Evolutionary conservation across 2,329 filamentous ascomycete genomes (phyloP), one percentile per base, ranked within the genome.

Genomic region (Arthrobotrys musiformis): DNA sequence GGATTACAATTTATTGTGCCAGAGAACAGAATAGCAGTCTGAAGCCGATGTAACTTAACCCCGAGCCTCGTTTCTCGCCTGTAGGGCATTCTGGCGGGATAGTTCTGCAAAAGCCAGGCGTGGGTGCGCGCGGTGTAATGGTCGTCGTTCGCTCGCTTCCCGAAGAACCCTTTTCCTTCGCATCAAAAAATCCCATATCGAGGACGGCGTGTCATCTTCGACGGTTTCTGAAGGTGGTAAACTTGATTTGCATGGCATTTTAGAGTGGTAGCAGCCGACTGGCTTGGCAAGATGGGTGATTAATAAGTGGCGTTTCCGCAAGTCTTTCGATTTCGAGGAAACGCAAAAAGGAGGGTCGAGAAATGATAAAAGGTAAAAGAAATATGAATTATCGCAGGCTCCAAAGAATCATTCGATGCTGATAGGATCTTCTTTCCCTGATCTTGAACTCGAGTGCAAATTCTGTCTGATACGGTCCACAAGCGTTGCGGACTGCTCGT

Each of bases 121-220:
- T 26, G 54, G 54, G 15, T 58, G 54, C 24, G 54, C 54, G n/a
- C 54, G 8, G 13, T 58, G 54, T 37, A 58, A 40, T 5, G 54
- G 54, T 5, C 54, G 30, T n/a, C 54, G 17, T 22, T 58, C 54
- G 13, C 33, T 58, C 11, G 54, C 58, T 33, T 62, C 58, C 37
- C 58, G 58, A 17, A 62, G 24, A 1, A 22, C 40, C 4, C 58
- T 13, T 30, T 62, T 62, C 15, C 58, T 75, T 44, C 63, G 63
- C 70, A 75, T 75, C 22, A 75, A 63, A 28, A 75, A 67, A 48
- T 75, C 70, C 70, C 70, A 75, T 24, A 75, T 58, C 6, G 61
- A 58, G 19, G 56, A 66, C 11, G 63, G 70, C n/a, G 70, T 75
- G 24, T 75, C 54, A 17, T 64, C 46, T 42, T 50, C 63, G n/a